Evolutionary conservation across 768 basidiomycete genomes (phyloP), one percentile per base, ranked within the genome.

Genomic region (Psilocybe subaeruginosa): DNA sequence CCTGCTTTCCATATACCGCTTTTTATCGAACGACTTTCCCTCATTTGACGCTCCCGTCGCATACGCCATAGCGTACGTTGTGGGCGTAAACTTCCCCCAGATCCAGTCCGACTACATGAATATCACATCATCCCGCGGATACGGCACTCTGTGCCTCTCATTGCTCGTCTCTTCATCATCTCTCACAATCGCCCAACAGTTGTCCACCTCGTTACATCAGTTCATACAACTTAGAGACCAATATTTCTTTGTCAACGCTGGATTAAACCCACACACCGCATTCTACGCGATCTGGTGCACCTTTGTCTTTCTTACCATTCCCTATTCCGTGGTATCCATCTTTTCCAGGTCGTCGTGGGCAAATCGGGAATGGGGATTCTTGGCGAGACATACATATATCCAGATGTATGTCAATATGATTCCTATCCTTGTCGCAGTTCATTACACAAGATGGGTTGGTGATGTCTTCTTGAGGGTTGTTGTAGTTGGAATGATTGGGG

Each of bases 371-470:
- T 70, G 69, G 69, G 64, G 65, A 12, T 45, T 54, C 39, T 35
- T 70, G 17, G 64, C 61, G 41, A 63, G 62, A 51, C 65, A 66
- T 41, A 65, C 67, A 11, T 66, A 65, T 37, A 46, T 65, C 8
- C 64, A 64, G 39, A 61, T 60, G 33, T 70, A 66, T 51, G 29
- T 70, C 11, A 67, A 70, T 41, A 70, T 70, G 69, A 55, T 66
- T 12, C 56, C 65, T 0, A 50, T 70, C 31, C 58, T 68, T 17
- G 54, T 66, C 1, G 63, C 51, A 1, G 60, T 48, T n/a, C 41
- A 48, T 48, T 49, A 51, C n/a, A 12, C 31, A 11, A 12, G 45
- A 6, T n/a, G 19, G 35, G 19, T 58, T 2, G 43, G 43, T 5
- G 45, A 58, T 17, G 30, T n/a, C 1, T 11, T 52, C 14, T 27